Evolutionary conservation across 108 stramenopile genomes (phyloP), one percentile per base, ranked within the genome.

Genomic region (Pseudonitzschia multistriata): DNA sequence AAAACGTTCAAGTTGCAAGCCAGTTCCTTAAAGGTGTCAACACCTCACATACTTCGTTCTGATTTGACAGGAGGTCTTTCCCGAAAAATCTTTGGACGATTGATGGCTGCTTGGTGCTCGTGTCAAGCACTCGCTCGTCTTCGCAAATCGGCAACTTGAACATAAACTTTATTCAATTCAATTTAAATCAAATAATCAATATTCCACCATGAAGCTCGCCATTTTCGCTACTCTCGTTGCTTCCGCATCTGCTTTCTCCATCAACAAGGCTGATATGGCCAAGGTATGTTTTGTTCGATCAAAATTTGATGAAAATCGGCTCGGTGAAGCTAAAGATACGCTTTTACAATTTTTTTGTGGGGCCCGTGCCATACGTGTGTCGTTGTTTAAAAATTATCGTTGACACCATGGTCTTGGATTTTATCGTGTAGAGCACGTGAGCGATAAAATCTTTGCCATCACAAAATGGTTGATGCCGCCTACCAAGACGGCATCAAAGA

Each of bases 151-250:
- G n/a, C n/a, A n/a, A n/a, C n/a, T n/a, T n/a, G n/a, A n/a, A n/a
- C n/a, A n/a, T n/a, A n/a, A n/a, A n/a, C n/a, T n/a, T n/a, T n/a
- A n/a, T n/a, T n/a, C n/a, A n/a, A n/a, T n/a, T n/a, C n/a, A n/a
- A n/a, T n/a, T n/a, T 24, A 2, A 22, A 24, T 19, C 22, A 25
- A 52, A 25, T 35, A 59, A 55, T 14, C 29, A 55, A 55, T 55
- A 55, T 25, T 36, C 40, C 83, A 91, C 74, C 42, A 92, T 92
- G 91, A 89, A 92, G 88, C 68, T 88, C 71, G 75, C 87, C 71
- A 73, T 89, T 74, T 54, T 84, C 75, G 83, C 91, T 79, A 75
- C 85, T 67, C 86, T 92, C 74, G 66, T 85, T 52, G 88, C 83
- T 73, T 80, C 83, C 65, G 86, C 91, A 52, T 71, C 85, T 53